Evolutionary conservation across 495 filamentous ascomycete genomes (phyloP), one percentile per base, ranked within the genome.

Genomic region (Podospora pseudoanserina): DNA sequence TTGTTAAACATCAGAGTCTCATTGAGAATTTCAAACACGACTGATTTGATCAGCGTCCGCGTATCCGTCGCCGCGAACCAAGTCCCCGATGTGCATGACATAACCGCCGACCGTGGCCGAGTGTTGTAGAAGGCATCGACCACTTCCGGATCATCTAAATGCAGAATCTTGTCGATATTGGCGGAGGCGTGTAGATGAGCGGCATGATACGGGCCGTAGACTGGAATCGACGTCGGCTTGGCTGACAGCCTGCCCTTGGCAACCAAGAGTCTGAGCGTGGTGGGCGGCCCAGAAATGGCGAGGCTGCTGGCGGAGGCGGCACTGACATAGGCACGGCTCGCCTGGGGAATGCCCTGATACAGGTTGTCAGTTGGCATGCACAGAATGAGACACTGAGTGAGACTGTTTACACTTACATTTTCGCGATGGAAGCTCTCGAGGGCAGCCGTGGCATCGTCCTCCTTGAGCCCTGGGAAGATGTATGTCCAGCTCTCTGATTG

Each of bases 131-230:
- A 78, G 16, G 79, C 78, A 13, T 74, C 75, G 6, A 67, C 66
- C 9, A 83, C 72, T 6, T 64, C 72, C 26, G 78, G 66, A n/a
- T 82, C 76, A 53, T 79, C 70, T 30, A 84, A 74, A 4, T 72
- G 70, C 28, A 93, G 71, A 58, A 94, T 86, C 64, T 84, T 83
- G 56, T 86, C 83, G 54, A 91, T 79, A 70, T 93, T 86, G 16
- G 80, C 80, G 18, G 80, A 67, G 5, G 81, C 81, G 77, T 92
- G 90, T 9, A 96, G 78, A 76, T 96, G 91, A 1, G 83, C 71
- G 15, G 92, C 91, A 79, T 97, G 93, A 72, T 92, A 96, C 1
- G 92, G 91, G 0, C 89, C 92, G 70, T 90, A 88, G 23, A 96
- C 87, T 0, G 91, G 88, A 57, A 91, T 86, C n/a, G 83, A 83